Percentiles rank a stretch among this genome's conserved stretches.
These are phyloP conservation scores for Diaporthe nobilis DNA, from an alignment of 2,329 filamentous ascomycete genomes.

Conservation along the genomic window DNA sequence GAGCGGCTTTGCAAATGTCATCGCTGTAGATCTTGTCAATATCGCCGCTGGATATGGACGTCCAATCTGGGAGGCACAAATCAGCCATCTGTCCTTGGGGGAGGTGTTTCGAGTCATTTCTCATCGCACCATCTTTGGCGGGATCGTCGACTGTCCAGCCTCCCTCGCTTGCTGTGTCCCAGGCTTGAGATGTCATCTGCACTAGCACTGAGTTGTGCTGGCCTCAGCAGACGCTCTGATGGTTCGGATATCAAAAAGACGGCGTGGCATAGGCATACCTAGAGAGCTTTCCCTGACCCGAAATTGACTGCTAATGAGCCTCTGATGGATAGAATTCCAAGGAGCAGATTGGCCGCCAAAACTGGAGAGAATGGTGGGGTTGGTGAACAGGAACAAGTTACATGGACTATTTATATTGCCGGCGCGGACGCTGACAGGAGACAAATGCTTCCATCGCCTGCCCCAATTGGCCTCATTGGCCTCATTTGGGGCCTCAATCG, in stretches of 20 bases:
- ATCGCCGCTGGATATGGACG: neutral
- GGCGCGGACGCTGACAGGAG: neutral
- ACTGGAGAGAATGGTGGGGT: neutral
- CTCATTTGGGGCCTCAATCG: slow-evolving; percentile 25
- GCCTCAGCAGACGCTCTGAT: neutral
- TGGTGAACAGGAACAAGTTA: neutral
- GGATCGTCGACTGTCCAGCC: neutral
- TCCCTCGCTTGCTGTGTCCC: neutral
- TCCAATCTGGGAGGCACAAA: neutral
- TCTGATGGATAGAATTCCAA: no score
- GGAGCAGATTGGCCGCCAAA: no score
- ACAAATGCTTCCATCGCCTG: no score
- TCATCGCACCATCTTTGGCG: neutral
- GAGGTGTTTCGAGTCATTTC: neutral
- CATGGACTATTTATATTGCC: neutral
- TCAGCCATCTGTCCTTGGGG: neutral
- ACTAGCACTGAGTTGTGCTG: neutral
- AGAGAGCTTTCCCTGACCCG: neutral
- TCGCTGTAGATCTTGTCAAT: neutral
- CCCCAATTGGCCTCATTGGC: neutral
- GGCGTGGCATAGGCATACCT: neutral
- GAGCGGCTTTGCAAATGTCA: slow-evolving; percentile 1
- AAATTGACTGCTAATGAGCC: neutral
- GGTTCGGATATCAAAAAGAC: neutral
- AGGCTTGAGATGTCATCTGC: neutral